Percentiles rank a stretch among this genome's conserved stretches.
These are phyloP conservation scores for Candida adriatica DNA, from an alignment of 805 yeast species.

Conservation along the genomic window DNA sequence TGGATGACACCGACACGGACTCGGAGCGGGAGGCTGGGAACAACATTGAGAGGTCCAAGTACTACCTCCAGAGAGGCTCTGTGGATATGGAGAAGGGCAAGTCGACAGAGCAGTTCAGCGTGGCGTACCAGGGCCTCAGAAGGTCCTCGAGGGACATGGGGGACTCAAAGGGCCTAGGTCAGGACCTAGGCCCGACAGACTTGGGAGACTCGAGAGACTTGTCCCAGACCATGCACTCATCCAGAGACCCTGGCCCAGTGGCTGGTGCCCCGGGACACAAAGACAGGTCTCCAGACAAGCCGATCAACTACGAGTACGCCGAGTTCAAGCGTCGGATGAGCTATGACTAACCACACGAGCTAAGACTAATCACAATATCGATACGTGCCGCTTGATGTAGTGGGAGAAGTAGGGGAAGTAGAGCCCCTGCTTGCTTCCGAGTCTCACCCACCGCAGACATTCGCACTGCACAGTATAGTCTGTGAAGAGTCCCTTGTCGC, in stretches of 20 bases:
- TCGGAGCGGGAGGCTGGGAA: too few relatives aligned
- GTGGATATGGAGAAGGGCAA: slow-evolving; percentile 4
- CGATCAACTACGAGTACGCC: slow-evolving; percentile 18
- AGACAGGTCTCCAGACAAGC: too few relatives aligned
- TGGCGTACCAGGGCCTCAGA: slow-evolving; percentile 8
- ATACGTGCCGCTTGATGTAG: slow-evolving; percentile 7
- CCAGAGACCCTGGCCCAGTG: too few relatives aligned
- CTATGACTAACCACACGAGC: slow-evolving; percentile 2
- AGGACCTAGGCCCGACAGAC: too few relatives aligned
- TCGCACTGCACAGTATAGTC: slow-evolving; percentile 14
- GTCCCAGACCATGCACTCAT: too few relatives aligned
- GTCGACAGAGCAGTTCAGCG: slow-evolving; percentile 8
- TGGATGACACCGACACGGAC: too few relatives aligned
- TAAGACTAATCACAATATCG: too few relatives aligned
- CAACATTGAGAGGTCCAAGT: slow-evolving; percentile 5
- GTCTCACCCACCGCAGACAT: slow-evolving; percentile 17
- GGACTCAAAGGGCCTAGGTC: slow-evolving; percentile 2
- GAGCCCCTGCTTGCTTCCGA: slow-evolving; percentile 11
- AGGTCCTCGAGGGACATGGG: slow-evolving; percentile 1
- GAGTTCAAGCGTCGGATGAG: slow-evolving; percentile 22
- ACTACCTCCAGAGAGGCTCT: slow-evolving; percentile 3
- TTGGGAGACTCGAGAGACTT: too few relatives aligned
- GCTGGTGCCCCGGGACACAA: too few relatives aligned
- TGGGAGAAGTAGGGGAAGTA: slow-evolving; percentile 21
- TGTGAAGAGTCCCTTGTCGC: slow-evolving; percentile 4